phyloP scores from a whole-genome alignment of 2,329 filamentous ascomycete species.

The Podosphaera xanthii region DNA sequence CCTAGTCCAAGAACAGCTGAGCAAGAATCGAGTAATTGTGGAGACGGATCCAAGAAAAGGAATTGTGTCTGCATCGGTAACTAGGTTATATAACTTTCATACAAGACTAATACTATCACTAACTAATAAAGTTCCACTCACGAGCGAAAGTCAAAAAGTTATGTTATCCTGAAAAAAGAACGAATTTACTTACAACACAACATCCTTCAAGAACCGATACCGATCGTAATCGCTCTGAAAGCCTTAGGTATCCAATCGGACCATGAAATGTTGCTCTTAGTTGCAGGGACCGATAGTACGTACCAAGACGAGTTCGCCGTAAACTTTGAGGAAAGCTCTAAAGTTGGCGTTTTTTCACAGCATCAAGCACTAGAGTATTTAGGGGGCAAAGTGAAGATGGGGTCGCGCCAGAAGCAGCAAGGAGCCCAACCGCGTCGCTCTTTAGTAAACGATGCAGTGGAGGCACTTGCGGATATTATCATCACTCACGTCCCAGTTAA shows the following conservation, averaged over 20 bases:
- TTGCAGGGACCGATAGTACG: constrained; percentile 63
- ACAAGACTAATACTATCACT: constrained; percentile 5
- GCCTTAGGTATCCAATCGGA: constrained; percentile 86
- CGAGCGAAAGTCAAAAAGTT: constrained; percentile 93
- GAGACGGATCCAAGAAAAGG: constrained; percentile 83
- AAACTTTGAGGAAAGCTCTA: constrained; percentile 83
- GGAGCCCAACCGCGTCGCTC: constrained; percentile 40
- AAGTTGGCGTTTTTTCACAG: constrained; percentile 70
- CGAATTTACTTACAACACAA: constrained; percentile 80
- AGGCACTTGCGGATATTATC: constrained; percentile 77
- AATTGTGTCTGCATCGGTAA: constrained; percentile 85
- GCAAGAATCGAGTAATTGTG: constrained; percentile 97
- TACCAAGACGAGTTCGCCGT: constrained; percentile 91
- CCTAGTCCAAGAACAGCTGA: constrained; percentile 90
- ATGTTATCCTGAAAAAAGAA: constrained; percentile 85
- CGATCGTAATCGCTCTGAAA: constrained; percentile 80
- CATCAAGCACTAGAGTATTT: constrained; percentile 91
- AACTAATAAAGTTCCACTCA: constrained; percentile 55
- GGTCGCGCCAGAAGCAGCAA: constrained; percentile 33
- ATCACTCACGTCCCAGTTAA: constrained; percentile 86
- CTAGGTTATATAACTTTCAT: constrained; percentile 22
- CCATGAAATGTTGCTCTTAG: constrained; percentile 79
- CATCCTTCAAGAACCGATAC: constrained; percentile 77
- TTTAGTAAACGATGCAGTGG: constrained; percentile 74
- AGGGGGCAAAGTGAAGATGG: constrained; percentile 70